Evolutionary conservation across 2,329 filamentous ascomycete genomes (phyloP), one percentile per base, ranked within the genome.

Genomic region (Coniochaeta ligniaria): DNA sequence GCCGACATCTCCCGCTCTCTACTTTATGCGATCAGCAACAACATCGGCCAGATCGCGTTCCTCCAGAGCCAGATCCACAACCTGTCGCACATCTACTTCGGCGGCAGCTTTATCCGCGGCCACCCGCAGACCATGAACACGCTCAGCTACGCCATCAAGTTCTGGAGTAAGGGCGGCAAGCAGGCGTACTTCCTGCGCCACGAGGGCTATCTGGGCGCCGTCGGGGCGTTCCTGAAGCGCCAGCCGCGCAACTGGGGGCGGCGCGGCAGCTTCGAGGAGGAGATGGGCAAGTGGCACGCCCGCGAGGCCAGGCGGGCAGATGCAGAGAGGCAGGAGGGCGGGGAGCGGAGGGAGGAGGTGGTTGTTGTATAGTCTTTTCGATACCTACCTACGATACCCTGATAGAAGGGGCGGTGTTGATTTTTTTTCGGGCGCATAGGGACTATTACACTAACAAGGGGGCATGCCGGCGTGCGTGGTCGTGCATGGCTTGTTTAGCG

Each of bases 51-150:
- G 77, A 96, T 99, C 68, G 92, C 95, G 50, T 97, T 95, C 73
- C 81, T 99, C n/a, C 95, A 98, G 72, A 95, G 92, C 6, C 93
- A 97, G 73, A 95, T 96, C 71, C 94, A 99, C 76, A 85, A 89
- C 54, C 80, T 98, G 28, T 89, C 91, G 64, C 87, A 94, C 70
- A 98, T 99, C 63, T 99, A 99, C 78, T 99, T 99, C 74, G 95
- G 95, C 24, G 95, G 95, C 26, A 95, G 90, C 7, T 99, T 98
- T 72, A 98, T 99, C 71, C 88, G 95, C 47, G 95, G 95, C 45
- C 95, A 99, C 74, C 87, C 90, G 17, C 95, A 98, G 76, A 99
- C 95, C 14, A 99, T 99, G 85, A 96, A 98, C 74, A 98, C 95
- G 0, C 80, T 99, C 11, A 93, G 90, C 60, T 99, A 96, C 71